Conservation (phyloP, 1,284 basidiomycete species). For the Austroboletus olivaceoglutinosus region DNA sequence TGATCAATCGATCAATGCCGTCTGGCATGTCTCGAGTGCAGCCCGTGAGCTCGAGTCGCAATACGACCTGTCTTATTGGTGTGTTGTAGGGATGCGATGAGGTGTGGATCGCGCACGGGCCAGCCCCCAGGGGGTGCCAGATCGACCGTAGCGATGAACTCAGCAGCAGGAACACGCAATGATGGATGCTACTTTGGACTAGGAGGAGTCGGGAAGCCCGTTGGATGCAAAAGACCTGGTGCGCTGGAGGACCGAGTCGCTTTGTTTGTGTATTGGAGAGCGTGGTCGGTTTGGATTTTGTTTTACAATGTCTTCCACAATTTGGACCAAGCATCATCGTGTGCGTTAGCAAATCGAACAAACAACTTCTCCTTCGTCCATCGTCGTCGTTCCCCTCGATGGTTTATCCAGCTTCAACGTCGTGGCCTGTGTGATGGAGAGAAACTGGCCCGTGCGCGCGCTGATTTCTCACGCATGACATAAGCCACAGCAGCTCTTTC, state of each 20-base stretch:
- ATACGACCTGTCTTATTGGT: neutral
- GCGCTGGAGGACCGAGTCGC: conserved; percentile 5
- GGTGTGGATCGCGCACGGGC: neutral
- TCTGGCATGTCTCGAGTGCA: neutral
- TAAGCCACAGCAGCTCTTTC: conserved; percentile 36
- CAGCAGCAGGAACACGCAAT: neutral
- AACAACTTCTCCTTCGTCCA: conserved; percentile 30
- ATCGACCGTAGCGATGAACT: neutral
- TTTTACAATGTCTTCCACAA: conserved; percentile 70
- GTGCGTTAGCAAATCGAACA: conserved; percentile 53
- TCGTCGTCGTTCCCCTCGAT: conserved; percentile 23
- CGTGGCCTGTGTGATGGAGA: conserved; percentile 22
- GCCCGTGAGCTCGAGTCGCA: neutral
- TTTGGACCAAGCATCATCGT: conserved; percentile 62
- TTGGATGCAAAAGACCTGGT: neutral
- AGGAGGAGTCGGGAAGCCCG: neutral
- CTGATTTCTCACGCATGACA: conserved; percentile 41
- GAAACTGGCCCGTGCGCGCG: conserved; percentile 37
- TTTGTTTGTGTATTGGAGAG: conserved; percentile 65
- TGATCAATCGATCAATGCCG: neutral
- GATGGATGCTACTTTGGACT: neutral
- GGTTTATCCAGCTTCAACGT: conserved; percentile 12
- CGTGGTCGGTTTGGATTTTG: conserved; percentile 55
- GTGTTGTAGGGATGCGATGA: neutral
- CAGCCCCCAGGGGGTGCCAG: no score